Evolutionary conservation across 768 basidiomycete species (phyloP).

Genomic region (Russula brevipes): DNA sequence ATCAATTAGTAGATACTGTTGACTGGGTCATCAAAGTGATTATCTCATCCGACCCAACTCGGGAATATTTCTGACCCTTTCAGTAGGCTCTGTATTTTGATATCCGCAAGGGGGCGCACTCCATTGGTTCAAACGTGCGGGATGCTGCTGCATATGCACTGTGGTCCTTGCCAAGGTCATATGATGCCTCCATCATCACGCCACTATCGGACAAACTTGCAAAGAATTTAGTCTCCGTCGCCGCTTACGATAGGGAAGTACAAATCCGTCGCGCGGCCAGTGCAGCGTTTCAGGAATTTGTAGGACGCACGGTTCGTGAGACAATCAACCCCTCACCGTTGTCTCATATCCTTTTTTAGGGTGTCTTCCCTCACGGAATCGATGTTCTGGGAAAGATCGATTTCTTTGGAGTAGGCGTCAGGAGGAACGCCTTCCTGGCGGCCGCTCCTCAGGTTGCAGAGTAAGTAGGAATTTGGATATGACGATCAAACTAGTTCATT

Average conservation of each 20-base stretch:
- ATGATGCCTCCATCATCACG: conserved; percentile 51
- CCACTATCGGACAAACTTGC: conserved; percentile 66
- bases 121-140: conserved; percentile 89
- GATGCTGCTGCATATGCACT: conserved; percentile 92
- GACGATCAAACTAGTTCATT: neutral
- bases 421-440: conserved; percentile 76
- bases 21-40: conserved; percentile 77
- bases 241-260: conserved; percentile 89
- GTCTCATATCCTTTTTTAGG: conserved; percentile 42
- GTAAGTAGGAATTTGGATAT: conserved; percentile 44
- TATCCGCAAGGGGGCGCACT: conserved; percentile 85
- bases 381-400: conserved; percentile 88
- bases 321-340: neutral
- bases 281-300: conserved; percentile 96
- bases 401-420: conserved; percentile 87
- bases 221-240: conserved; percentile 64
- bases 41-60: neutral
- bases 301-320: conserved; percentile 78
- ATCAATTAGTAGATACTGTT: conserved; percentile 57
- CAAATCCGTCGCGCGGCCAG: conserved; percentile 94
- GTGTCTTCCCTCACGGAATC: conserved; percentile 88
- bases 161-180: conserved; percentile 88
- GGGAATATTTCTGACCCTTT: conserved; percentile 17
- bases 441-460: conserved; percentile 84
- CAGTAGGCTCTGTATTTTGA: conserved; percentile 86